These are phyloP conservation scores for Myxozyma nipponensis DNA, from an alignment of 805 yeast species.

Conservation along the genomic window DNA sequence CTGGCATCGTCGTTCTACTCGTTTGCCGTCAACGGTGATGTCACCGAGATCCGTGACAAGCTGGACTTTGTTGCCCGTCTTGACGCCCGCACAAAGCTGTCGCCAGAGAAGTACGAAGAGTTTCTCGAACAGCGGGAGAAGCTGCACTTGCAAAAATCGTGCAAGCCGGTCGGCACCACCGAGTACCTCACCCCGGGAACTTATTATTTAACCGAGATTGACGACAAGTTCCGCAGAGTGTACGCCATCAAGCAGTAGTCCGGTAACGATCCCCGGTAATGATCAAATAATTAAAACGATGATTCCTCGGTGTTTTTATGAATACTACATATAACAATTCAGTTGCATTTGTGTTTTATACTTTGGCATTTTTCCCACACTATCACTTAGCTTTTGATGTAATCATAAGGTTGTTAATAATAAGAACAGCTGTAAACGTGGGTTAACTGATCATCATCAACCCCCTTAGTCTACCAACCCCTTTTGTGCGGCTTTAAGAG, in stretches of 20 bases:
- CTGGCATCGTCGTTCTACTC: slow-evolving; percentile 88
- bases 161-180: slow-evolving; percentile 72
- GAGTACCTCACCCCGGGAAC: slow-evolving; percentile 71
- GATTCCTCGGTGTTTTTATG: too few species aligned
- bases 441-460: too few species aligned
- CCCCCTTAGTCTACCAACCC: too few species aligned
- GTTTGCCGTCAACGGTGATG: slow-evolving; percentile 74
- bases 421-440: too few species aligned
- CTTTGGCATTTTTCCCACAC: too few species aligned
- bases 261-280: too few species aligned
- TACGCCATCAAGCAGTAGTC: slow-evolving; percentile 68
- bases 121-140: slow-evolving; percentile 84
- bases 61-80: slow-evolving; percentile 68
- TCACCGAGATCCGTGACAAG: slow-evolving; percentile 57
- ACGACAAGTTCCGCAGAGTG: slow-evolving; percentile 82
- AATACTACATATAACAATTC: too few species aligned
- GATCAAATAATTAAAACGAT: too few species aligned
- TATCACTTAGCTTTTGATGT: too few species aligned
- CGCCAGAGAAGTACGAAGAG: slow-evolving; percentile 78
- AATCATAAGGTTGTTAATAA: too few species aligned
- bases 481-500: too few species aligned
- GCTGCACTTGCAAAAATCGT: slow-evolving; percentile 76
- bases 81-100: slow-evolving; percentile 55
- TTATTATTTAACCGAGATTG: slow-evolving; percentile 77
- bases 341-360: too few species aligned